Percentiles rank a stretch among this genome's conserved stretches.
Evolutionary conservation across 257 asterid species (phyloP).

Genomic region (Paraleonurus japonicus): DNA sequence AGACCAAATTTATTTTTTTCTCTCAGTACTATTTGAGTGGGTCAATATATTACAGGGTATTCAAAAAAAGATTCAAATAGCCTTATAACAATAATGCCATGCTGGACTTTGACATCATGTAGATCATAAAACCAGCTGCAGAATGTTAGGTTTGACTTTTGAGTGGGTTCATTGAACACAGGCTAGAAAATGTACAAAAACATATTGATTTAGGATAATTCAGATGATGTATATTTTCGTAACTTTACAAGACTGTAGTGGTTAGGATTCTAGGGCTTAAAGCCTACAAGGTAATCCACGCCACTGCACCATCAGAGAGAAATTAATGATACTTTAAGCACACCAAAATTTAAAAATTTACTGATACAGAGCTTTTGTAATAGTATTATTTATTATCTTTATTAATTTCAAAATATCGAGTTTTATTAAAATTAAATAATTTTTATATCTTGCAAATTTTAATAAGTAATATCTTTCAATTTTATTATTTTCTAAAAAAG

Average conservation of each 20-base stretch:
- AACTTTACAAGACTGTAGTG: not conserved
- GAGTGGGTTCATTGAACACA: not conserved
- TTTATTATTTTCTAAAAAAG: no score
- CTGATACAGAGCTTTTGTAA: not conserved
- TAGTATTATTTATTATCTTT: no score
- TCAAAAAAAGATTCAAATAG: not conserved
- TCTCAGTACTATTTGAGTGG: slow-evolving; percentile 5
- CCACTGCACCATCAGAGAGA: slow-evolving; percentile 9
- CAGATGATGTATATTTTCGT: not conserved
- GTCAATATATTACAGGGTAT: not conserved
- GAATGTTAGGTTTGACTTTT: not conserved
- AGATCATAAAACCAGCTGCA: slow-evolving; percentile 12
- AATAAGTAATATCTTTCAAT: no score
- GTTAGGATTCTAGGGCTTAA: not conserved
- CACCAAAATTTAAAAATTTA: not conserved
- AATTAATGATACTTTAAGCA: slow-evolving; percentile 7
- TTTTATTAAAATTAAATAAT: no score
- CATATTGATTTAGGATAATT: not conserved
- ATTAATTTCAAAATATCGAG: no score
- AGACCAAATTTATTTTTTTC: no score
- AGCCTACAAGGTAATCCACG: not conserved
- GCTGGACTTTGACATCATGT: slow-evolving; percentile 1
- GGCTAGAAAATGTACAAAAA: not conserved
- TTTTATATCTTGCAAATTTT: no score
- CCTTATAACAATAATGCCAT: not conserved